Conservation (phyloP, 176 grass and related monocot species). For the Paspalum vaginatum region DNA sequence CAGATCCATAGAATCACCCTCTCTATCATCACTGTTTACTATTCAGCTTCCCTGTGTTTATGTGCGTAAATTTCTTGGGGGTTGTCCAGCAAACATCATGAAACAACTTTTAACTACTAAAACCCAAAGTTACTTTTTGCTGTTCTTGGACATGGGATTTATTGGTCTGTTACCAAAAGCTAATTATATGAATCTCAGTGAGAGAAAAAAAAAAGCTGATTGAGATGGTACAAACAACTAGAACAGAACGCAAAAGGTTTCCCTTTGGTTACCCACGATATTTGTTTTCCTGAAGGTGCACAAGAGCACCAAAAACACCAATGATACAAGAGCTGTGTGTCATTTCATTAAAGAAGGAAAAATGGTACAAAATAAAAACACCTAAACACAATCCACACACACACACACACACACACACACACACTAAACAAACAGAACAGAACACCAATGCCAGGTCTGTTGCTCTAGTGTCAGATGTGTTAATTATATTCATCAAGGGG, state of each 20-base stretch:
- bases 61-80: background rate
- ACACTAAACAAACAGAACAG: too few species aligned
- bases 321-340: too few species aligned
- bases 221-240: background rate
- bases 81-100: background rate
- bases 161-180: background rate
- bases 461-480: conserved; percentile 7
- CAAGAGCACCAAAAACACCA: too few species aligned
- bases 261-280: background rate
- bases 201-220: background rate
- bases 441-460: background rate
- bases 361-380: too few species aligned
- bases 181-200: background rate
- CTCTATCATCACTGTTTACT: background rate
- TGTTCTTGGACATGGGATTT: background rate
- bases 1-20: background rate
- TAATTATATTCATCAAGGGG: background rate
- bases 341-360: too few species aligned
- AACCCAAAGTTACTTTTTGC: background rate
- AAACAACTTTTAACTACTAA: background rate
- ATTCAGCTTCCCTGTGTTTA: background rate
- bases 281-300: too few species aligned
- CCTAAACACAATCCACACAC: too few species aligned
- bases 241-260: background rate
- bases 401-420: too few species aligned